Conservation (phyloP, 306 rosid genomes). For the Vicia sativa region DNA sequence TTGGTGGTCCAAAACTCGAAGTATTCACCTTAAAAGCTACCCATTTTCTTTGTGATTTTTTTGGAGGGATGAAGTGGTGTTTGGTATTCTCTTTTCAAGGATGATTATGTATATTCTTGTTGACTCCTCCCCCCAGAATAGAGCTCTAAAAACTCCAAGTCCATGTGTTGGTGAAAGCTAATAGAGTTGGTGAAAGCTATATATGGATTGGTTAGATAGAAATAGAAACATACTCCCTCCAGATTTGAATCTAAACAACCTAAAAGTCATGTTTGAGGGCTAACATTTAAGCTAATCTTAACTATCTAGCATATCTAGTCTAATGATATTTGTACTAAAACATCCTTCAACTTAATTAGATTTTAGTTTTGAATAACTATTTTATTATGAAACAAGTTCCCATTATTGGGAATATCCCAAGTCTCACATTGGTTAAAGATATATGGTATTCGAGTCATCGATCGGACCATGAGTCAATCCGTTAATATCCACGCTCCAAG, state of each 20-base stretch:
- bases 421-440: too few relatives aligned
- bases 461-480: too few relatives aligned
- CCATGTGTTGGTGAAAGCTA: too few relatives aligned
- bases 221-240: not conserved
- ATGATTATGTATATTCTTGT: slow-evolving; percentile 1
- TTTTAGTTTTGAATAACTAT: not conserved
- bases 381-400: not conserved
- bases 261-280: not conserved
- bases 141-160: not conserved
- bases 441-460: too few relatives aligned
- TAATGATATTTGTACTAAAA: not conserved
- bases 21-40: not conserved
- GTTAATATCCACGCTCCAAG: too few relatives aligned
- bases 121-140: not conserved
- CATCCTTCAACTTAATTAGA: not conserved
- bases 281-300: not conserved
- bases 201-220: slow-evolving; percentile 12
- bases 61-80: not conserved
- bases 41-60: not conserved
- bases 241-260: not conserved
- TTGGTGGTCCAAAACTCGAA: not conserved
- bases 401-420: too few relatives aligned
- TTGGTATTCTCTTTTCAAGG: slow-evolving; percentile 7
- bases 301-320: not conserved
- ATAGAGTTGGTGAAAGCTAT: slow-evolving; percentile 16